A percentile compares a stretch with the other conserved stretches of the same genome.
Conservation (phyloP, 352 stramenopile genomes). For the Phytophthora pseudosyringae region DNA sequence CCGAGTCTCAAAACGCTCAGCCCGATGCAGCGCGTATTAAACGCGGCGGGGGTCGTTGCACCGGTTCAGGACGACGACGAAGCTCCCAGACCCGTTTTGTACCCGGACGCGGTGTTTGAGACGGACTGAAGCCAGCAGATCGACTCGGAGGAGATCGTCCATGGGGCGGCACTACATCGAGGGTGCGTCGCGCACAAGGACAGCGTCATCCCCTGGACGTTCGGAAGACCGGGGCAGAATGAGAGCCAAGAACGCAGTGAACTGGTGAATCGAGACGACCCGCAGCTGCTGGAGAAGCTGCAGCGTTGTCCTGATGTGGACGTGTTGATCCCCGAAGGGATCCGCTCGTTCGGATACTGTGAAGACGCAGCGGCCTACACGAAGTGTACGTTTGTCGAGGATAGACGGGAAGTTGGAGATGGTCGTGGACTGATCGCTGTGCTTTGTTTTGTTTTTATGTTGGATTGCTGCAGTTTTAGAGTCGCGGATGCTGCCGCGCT, state of each 20-base stretch:
- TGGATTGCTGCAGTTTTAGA: slow-evolving; percentile 33
- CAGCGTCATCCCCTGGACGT: slow-evolving; percentile 45
- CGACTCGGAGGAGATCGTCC: slow-evolving; percentile 36
- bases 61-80: slow-evolving; percentile 9
- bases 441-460: not conserved
- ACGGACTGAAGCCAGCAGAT: slow-evolving; percentile 37
- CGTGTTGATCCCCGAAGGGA: slow-evolving; percentile 47
- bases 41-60: slow-evolving; percentile 1
- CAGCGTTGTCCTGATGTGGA: slow-evolving; percentile 19
- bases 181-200: slow-evolving; percentile 36
- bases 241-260: slow-evolving; percentile 4
- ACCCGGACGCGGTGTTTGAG: slow-evolving; percentile 34
- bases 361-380: slow-evolving; percentile 66
- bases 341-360: slow-evolving; percentile 65
- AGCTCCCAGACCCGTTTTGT: slow-evolving; percentile 13
- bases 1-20: slow-evolving; percentile 2
- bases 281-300: slow-evolving; percentile 51
- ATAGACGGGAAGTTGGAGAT: not conserved
- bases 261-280: slow-evolving; percentile 39
- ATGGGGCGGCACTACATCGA: slow-evolving; percentile 42
- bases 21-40: slow-evolving; percentile 5
- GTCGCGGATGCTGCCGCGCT: slow-evolving; percentile 47
- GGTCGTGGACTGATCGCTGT: too few species aligned
- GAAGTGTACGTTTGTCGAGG: slow-evolving; percentile 48
- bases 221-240: slow-evolving; percentile 7